Percentiles rank a stretch among this genome's conserved stretches.
Conservation (phyloP, 331 rosid species). For the Quercus phellos region DNA sequence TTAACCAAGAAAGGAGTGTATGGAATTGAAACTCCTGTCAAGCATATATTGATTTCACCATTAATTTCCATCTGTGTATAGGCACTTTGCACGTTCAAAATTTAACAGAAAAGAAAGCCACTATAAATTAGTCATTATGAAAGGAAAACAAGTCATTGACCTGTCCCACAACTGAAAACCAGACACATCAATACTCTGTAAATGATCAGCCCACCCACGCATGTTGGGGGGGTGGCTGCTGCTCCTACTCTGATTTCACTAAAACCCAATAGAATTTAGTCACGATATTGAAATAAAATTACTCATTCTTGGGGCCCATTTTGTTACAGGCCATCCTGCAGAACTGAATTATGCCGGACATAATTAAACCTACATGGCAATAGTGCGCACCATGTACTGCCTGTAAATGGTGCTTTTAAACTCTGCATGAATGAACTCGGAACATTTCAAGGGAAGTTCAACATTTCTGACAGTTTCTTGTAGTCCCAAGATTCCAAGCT, state of each 20-base stretch:
- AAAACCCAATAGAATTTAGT: slow-evolving; percentile 8
- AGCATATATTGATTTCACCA: slow-evolving; percentile 5
- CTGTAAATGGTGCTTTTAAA: neutral
- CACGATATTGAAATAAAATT: slow-evolving; percentile 13
- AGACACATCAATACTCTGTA: neutral
- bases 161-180: neutral
- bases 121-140: neutral
- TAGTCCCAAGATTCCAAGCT: slow-evolving; percentile 34
- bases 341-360: slow-evolving; percentile 4
- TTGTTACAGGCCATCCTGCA: slow-evolving; percentile 10
- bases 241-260: neutral
- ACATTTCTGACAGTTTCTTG: slow-evolving; percentile 25
- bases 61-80: neutral
- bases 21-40: neutral
- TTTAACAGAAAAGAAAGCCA: neutral
- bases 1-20: neutral
- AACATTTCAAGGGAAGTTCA: slow-evolving; percentile 28
- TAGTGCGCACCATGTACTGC: neutral
- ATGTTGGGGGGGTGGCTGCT: neutral
- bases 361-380: slow-evolving; percentile 5
- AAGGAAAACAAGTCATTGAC: neutral
- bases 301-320: slow-evolving; percentile 23
- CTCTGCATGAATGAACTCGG: neutral
- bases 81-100: neutral
- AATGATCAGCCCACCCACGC: neutral